These are phyloP conservation scores for Amanita rubescens DNA, from an alignment of 768 basidiomycete species.

Conservation along the genomic window DNA sequence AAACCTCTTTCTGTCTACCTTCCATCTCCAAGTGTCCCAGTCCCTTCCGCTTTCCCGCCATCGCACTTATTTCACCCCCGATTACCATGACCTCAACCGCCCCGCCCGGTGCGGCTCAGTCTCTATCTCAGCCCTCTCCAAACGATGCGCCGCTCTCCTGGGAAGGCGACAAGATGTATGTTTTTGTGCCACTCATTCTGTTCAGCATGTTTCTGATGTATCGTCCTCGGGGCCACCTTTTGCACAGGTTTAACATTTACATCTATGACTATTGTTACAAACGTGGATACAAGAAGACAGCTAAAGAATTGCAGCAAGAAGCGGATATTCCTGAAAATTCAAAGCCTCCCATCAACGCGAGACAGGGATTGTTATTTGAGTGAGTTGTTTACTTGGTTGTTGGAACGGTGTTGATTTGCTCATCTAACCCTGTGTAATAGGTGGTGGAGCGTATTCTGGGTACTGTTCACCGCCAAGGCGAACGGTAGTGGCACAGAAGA, in stretches of 20 bases:
- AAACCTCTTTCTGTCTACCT: neutral
- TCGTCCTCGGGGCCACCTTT: neutral
- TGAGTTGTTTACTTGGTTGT: constrained; percentile 26
- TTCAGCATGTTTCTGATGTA: neutral
- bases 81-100: constrained; percentile 5
- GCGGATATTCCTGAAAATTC: constrained; percentile 59
- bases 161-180: constrained; percentile 84
- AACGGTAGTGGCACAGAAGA: constrained; percentile 60
- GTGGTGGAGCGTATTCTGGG: constrained; percentile 91
- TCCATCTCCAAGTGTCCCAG: neutral
- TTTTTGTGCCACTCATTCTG: constrained; percentile 11
- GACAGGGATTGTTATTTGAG: constrained; percentile 81
- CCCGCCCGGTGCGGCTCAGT: constrained; percentile 9
- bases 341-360: constrained; percentile 73
- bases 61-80: constrained; percentile 1
- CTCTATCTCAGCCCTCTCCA: constrained; percentile 14
- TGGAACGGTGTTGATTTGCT: neutral
- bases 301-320: constrained; percentile 55
- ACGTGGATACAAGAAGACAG: constrained; percentile 70
- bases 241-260: constrained; percentile 78
- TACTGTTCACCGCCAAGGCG: constrained; percentile 75
- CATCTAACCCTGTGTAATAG: constrained; percentile 26
- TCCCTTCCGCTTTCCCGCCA: constrained; percentile 6
- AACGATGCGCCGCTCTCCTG: constrained; percentile 40
- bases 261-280: constrained; percentile 82